These are phyloP conservation scores for Diospyros lotus DNA, from an alignment of 148 eudicot genomes.

Conservation along the genomic window DNA sequence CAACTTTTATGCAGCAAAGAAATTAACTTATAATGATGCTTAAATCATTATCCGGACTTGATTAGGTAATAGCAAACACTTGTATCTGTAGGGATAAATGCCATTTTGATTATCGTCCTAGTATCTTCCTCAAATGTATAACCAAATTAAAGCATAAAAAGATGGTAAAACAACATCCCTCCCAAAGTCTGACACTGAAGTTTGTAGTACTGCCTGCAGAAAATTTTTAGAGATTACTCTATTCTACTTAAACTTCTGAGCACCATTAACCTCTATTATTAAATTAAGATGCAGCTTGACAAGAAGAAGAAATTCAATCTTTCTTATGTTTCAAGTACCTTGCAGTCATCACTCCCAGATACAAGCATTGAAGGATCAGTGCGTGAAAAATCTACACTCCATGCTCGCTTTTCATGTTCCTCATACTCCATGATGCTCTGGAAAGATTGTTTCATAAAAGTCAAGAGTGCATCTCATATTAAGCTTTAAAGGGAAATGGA, in stretches of 20 bases:
- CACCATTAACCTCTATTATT: not conserved
- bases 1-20: too few relatives aligned
- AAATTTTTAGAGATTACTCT: not conserved
- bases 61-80: too few relatives aligned
- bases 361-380: constrained; percentile 82
- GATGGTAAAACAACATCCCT: not conserved
- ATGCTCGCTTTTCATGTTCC: constrained; percentile 95
- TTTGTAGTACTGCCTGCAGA: not conserved
- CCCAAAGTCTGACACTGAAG: not conserved
- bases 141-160: not conserved
- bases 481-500: not conserved
- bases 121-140: not conserved
- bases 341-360: constrained; percentile 95
- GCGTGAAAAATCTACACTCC: constrained; percentile 90
- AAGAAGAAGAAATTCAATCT: not conserved
- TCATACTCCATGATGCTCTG: constrained; percentile 92
- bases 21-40: too few relatives aligned
- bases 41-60: too few relatives aligned
- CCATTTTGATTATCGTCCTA: not conserved
- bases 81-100: not conserved
- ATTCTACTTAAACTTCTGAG: not conserved
- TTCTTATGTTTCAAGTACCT: constrained; percentile 38
- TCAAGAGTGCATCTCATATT: constrained; percentile 9
- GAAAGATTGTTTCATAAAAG: constrained; percentile 11
- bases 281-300: not conserved